These are phyloP conservation scores for Verbena officinalis DNA, from an alignment of 257 asterid species.

Conservation along the genomic window DNA sequence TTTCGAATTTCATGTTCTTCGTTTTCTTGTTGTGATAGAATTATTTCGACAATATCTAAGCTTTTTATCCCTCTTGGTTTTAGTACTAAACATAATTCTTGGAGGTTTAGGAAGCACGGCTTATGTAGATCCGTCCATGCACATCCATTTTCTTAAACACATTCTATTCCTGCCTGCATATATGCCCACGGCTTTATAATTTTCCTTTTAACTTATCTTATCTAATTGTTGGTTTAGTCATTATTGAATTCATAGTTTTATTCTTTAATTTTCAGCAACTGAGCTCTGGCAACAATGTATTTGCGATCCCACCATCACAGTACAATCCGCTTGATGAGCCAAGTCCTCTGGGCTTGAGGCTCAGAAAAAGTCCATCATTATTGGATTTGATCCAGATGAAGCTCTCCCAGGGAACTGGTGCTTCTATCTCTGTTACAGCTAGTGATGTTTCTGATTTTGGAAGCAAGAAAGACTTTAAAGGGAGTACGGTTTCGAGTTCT, in stretches of 20 bases:
- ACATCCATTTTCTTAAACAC: slow-evolving; percentile 5
- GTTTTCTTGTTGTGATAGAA: background rate
- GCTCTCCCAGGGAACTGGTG: slow-evolving; percentile 46
- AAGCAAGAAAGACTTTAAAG: slow-evolving; percentile 44
- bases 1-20: slow-evolving; percentile 11
- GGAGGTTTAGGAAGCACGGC: slow-evolving; percentile 21
- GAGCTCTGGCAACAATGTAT: slow-evolving; percentile 37
- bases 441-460: slow-evolving; percentile 25
- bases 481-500: slow-evolving; percentile 37
- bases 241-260: background rate
- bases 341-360: slow-evolving; percentile 75
- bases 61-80: background rate
- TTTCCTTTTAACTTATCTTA: slow-evolving; percentile 3
- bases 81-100: background rate
- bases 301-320: slow-evolving; percentile 37
- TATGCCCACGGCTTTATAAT: background rate
- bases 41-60: background rate
- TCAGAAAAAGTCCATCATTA: slow-evolving; percentile 74
- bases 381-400: slow-evolving; percentile 71
- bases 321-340: slow-evolving; percentile 78
- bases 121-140: background rate
- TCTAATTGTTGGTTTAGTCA: background rate
- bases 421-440: slow-evolving; percentile 28
- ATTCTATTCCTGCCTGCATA: background rate
- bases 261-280: slow-evolving; percentile 36